These are phyloP conservation scores for Candida boidinii DNA, from an alignment of 805 yeast genomes.

Conservation along the genomic window DNA sequence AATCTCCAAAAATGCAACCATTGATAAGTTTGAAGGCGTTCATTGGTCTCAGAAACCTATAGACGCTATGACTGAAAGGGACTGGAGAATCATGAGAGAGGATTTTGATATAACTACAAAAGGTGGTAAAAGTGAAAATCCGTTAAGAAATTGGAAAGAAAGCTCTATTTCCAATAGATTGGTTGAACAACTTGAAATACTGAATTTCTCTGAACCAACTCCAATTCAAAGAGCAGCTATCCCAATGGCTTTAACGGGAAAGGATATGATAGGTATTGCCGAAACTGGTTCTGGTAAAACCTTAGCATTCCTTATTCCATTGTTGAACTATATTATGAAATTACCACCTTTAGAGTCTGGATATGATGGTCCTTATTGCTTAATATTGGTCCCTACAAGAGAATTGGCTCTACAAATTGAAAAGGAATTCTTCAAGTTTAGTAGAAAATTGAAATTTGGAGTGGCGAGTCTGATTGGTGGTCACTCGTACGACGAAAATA, in stretches of 20 bases:
- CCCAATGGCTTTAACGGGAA: constrained; percentile 50
- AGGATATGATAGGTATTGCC: constrained; percentile 84
- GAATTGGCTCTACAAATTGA: constrained; percentile 88
- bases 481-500: constrained; percentile 70
- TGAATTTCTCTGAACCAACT: constrained; percentile 61
- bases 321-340: constrained; percentile 44
- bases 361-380: constrained; percentile 62
- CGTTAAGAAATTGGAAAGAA: constrained; percentile 73
- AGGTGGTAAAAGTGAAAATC: constrained; percentile 42
- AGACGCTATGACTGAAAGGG: constrained; percentile 64
- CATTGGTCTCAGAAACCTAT: constrained; percentile 69
- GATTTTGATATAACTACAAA: constrained; percentile 61
- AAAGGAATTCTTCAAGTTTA: constrained; percentile 38
- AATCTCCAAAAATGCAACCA: constrained; percentile 4
- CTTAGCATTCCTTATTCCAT: constrained; percentile 70
- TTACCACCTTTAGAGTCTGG: constrained; percentile 39
- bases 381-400: constrained; percentile 86
- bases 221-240: constrained; percentile 88
- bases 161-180: constrained; percentile 37
- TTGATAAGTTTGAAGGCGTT: constrained; percentile 4
- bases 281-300: constrained; percentile 98
- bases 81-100: constrained; percentile 83
- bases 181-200: constrained; percentile 25
- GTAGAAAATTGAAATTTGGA: constrained; percentile 27
- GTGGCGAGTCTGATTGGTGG: constrained; percentile 82